Base-by-base conservation (phyloP, 2,329 filamentous ascomycete genomes). In the Dactylellina haptotyla region DNA sequence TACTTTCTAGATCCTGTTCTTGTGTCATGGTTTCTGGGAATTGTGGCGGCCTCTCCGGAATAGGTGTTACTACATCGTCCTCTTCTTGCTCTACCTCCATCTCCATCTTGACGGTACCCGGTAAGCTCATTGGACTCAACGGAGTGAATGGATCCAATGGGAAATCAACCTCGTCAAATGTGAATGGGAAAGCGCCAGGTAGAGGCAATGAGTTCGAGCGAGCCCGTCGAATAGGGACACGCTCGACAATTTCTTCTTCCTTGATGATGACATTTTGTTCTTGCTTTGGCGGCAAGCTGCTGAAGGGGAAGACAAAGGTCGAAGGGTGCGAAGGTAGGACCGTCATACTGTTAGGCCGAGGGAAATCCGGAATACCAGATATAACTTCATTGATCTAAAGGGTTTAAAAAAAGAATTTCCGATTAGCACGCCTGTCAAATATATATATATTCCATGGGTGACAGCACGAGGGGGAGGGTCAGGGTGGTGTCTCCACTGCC, bases 161-260 rank as follows among this genome's bases (percentile, higher is more conserved):
- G 34, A 74, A 74, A 20, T 74, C 69, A 32, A 74, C 28, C 43
- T 74, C 45, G 18, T 74, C 69, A 9, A 48, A 34, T 2, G 61
- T 56, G 34, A 74, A 74, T 14, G 69, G 69, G 30, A 61, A 74
- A 9, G 54, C 48, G 4, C 69, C 69, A 26, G 69, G 69, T 18
- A 74, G 69, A n/a, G 69, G 69, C 18, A 74, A 39, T 14, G 69
- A 74, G 32, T 74, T 74, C 26, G 69, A 59, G 34, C 69, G 69
- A 14, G 62, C 30, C 32, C 62, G 46, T 51, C 63, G 61, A 25
- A 53, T 41, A 45, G 51, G 46, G 8, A 46, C 32, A n/a, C 54
- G 67, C 23, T 61, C 67, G 34, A 64, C 51, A 12, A 51, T 25
- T 23, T 54, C 56, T 51, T 66, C 57, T 43, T 37, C 14, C 18